Percentiles rank a stretch among this genome's conserved stretches.
Evolutionary conservation across 768 basidiomycete genomes (phyloP).

Genomic region (Lentinus tigrinus): DNA sequence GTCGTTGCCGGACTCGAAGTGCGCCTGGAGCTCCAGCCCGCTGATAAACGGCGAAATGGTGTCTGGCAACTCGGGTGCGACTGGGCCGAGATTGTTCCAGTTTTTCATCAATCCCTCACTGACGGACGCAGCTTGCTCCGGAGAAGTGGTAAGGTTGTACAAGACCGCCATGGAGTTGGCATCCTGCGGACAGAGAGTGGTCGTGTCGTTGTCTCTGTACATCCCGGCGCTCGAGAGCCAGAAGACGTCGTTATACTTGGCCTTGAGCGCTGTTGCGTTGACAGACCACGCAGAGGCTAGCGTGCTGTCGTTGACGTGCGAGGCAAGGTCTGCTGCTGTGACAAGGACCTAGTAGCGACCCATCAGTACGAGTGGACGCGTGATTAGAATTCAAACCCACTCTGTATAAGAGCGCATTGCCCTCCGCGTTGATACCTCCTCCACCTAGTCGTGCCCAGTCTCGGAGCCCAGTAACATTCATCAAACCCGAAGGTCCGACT

Average conservation of each 20-base stretch:
- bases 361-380: neutral
- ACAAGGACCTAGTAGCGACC: constrained; percentile 40
- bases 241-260: constrained; percentile 48
- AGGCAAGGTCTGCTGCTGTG: constrained; percentile 46
- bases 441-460: constrained; percentile 60
- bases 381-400: constrained; percentile 24
- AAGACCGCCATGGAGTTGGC: constrained; percentile 56
- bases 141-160: constrained; percentile 46
- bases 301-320: constrained; percentile 33
- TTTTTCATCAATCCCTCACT: constrained; percentile 48
- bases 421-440: constrained; percentile 56
- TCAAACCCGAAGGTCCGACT: constrained; percentile 47
- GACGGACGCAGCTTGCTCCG: constrained; percentile 38
- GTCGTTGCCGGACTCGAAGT: constrained; percentile 54
- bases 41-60: constrained; percentile 61
- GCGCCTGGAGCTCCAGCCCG: constrained; percentile 60
- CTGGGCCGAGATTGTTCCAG: constrained; percentile 52
- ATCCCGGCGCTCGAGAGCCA: constrained; percentile 48
- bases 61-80: constrained; percentile 56
- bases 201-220: constrained; percentile 55
- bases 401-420: constrained; percentile 53
- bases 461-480: constrained; percentile 54
- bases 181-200: constrained; percentile 54
- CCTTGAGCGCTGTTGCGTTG: constrained; percentile 51
- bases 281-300: constrained; percentile 38